phyloP scores from a whole-genome alignment of 768 basidiomycete genomes.

The Hygrophorus russula region DNA sequence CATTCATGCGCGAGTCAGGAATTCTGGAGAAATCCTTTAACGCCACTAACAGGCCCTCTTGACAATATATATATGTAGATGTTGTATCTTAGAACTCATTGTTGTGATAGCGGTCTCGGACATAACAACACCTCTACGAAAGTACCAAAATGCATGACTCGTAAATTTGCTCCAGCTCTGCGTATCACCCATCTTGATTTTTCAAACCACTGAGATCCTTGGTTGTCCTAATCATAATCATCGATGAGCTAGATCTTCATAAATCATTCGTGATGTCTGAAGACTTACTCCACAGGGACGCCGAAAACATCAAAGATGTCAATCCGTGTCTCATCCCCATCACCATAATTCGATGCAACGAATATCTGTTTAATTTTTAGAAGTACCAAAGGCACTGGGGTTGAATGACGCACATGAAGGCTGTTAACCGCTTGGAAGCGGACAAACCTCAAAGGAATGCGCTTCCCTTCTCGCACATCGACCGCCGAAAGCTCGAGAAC shows the following conservation, averaged over 20 bases:
- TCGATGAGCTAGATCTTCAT: neutral
- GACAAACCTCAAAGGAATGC: constrained; percentile 47
- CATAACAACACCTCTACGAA: no score
- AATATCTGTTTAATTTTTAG: constrained; percentile 40
- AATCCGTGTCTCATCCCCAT: constrained; percentile 52
- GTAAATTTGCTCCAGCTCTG: no score
- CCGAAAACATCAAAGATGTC: constrained; percentile 60
- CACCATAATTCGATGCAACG: constrained; percentile 55
- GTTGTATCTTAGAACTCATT: no score
- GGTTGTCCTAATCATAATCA: constrained; percentile 18
- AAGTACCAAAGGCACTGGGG: neutral
- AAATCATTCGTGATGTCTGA: neutral
- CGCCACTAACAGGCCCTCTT: constrained; percentile 4
- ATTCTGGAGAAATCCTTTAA: constrained; percentile 30
- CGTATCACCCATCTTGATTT: constrained; percentile 13
- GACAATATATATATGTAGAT: no score
- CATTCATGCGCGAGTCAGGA: constrained; percentile 53
- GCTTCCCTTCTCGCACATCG: constrained; percentile 34
- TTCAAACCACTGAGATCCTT: constrained; percentile 23
- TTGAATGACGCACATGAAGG: constrained; percentile 40
- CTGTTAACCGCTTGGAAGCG: constrained; percentile 60
- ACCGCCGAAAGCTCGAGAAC: constrained; percentile 39
- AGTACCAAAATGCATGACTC: no score
- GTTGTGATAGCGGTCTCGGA: no score
- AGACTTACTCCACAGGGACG: constrained; percentile 40